Evolutionary conservation across 345 rosid genomes (phyloP).

Genomic region (Rhodomyrtus tomentosa): DNA sequence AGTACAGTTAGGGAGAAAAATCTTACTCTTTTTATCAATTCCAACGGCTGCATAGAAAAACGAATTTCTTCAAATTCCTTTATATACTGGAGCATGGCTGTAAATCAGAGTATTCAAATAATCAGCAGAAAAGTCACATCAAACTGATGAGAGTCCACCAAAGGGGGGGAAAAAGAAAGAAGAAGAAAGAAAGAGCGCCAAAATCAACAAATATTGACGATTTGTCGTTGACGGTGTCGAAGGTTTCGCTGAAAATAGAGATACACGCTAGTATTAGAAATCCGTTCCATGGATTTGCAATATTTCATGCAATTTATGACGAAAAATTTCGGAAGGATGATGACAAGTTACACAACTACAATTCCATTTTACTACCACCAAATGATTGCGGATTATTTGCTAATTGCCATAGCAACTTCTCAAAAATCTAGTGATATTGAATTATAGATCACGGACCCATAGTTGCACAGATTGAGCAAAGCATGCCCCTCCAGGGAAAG

Average conservation of each 20-base stretch:
- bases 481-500: not conserved
- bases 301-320: not conserved
- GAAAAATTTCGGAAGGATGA: too few relatives aligned
- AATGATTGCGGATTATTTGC: not conserved
- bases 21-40: constrained; percentile 67
- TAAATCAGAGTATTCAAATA: constrained; percentile 3
- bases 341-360: not conserved
- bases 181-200: not conserved
- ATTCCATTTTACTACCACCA: not conserved
- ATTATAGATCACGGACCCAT: not conserved
- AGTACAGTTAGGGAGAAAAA: not conserved
- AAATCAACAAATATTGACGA: not conserved
- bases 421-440: not conserved
- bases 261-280: not conserved
- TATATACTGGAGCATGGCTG: constrained; percentile 47
- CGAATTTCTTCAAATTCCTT: constrained; percentile 80
- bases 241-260: not conserved
- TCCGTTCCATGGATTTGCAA: not conserved
- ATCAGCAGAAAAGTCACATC: not conserved
- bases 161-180: not conserved
- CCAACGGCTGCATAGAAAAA: constrained; percentile 74
- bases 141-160: not conserved
- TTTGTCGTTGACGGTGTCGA: not conserved
- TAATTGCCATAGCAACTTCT: not conserved
- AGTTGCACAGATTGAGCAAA: not conserved